phyloP scores from a whole-genome alignment of 148 eudicot genomes.

The Suaeda aralocaspica region DNA sequence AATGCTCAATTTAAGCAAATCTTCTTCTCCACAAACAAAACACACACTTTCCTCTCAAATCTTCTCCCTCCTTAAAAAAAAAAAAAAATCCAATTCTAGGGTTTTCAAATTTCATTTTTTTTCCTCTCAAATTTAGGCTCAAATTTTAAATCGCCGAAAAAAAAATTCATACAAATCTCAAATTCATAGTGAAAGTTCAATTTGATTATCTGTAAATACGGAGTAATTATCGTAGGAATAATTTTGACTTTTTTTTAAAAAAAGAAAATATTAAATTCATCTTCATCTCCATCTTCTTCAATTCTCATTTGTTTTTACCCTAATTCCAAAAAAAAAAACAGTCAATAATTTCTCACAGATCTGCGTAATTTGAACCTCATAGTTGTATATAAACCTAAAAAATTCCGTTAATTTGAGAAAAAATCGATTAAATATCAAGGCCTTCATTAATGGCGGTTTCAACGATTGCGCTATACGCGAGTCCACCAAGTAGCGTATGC shows the following conservation, averaged over 20 bases:
- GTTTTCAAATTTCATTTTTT: conserved; percentile 22
- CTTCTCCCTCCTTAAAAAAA: conserved; percentile 11
- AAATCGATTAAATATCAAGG: no score
- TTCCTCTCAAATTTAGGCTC: conserved; percentile 13
- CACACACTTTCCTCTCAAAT: conserved; percentile 6
- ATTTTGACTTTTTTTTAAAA: conserved; percentile 24
- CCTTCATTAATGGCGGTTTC: conserved; percentile 68
- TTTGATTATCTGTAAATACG: conserved; percentile 14
- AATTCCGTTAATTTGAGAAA: no score
- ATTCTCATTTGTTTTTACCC: conserved; percentile 2
- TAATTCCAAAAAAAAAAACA: conserved; percentile 7
- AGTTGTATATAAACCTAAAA: neutral
- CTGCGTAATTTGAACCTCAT: conserved; percentile 5
- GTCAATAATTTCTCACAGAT: conserved; percentile 9
- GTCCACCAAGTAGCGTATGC: conserved; percentile 62
- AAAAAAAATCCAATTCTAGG: conserved; percentile 6
- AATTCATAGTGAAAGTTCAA: neutral
- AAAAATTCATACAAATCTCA: neutral
- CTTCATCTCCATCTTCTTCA: no score
- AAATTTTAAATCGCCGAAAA: neutral
- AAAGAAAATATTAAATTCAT: no score
- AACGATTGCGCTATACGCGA: conserved; percentile 73
- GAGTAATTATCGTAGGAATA: neutral
- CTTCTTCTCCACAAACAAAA: conserved; percentile 14
- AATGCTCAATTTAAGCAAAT: conserved; percentile 1